Evolutionary conservation across 768 basidiomycete genomes (phyloP).

Genomic region (Boletus vinaceobasis): DNA sequence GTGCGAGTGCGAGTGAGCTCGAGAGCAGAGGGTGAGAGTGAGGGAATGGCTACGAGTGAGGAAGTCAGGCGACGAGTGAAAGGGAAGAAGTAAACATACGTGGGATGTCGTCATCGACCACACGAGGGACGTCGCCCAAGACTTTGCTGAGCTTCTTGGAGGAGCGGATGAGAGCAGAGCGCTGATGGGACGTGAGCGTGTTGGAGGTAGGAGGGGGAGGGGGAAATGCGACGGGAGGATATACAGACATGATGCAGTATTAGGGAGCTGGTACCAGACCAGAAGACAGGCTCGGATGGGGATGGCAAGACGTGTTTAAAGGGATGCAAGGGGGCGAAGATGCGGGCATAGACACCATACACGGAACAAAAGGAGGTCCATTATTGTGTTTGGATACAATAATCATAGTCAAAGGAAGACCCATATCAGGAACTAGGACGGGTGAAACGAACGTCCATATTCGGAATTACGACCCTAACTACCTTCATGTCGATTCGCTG

Average conservation of each 20-base stretch:
- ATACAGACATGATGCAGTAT: conserved; percentile 2
- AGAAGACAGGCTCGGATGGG: not conserved
- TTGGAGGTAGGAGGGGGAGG: conserved; percentile 58
- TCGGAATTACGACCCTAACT: not conserved
- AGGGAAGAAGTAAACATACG: not conserved
- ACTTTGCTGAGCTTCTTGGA: conserved; percentile 59
- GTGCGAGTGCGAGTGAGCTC: conserved; percentile 1
- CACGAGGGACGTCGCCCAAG: conserved; percentile 57
- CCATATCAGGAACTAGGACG: not conserved
- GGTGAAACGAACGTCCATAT: not conserved
- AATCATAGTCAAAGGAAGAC: not conserved
- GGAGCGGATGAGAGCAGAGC: conserved; percentile 53
- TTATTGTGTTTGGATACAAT: not conserved
- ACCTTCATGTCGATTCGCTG: conserved; percentile 23
- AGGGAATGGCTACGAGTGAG: not conserved
- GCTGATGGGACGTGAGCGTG: conserved; percentile 46
- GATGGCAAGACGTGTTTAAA: conserved; percentile 4
- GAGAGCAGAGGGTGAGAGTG: not conserved
- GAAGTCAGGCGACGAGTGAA: not conserved
- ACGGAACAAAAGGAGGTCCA: conserved; percentile 20
- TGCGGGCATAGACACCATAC: not conserved
- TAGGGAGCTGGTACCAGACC: conserved; percentile 27
- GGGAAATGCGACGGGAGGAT: conserved; percentile 4
- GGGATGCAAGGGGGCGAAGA: not conserved
- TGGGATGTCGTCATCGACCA: conserved; percentile 37